These are phyloP conservation scores for Apiotrichum gracile DNA, from an alignment of 1,284 basidiomycete genomes.

Conservation along the genomic window DNA sequence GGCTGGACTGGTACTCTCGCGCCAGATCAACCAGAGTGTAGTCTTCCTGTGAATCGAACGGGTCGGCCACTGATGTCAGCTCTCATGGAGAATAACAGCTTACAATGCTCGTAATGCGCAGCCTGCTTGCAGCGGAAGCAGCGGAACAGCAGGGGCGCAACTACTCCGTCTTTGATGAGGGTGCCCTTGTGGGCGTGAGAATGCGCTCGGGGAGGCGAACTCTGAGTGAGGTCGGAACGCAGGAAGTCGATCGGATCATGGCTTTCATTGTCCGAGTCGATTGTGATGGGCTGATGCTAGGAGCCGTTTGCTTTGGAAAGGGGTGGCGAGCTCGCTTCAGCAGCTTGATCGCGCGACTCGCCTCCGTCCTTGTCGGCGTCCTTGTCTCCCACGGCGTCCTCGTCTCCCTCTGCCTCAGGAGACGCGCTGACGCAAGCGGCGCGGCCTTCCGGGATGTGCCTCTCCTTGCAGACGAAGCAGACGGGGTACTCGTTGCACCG, in stretches of 20 bases:
- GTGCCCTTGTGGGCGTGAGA: not conserved
- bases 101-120: conserved; percentile 67
- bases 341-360: not conserved
- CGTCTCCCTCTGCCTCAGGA: not conserved
- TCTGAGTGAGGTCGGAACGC: not conserved
- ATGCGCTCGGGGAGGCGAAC: not conserved
- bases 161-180: not conserved
- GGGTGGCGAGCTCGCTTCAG: not conserved
- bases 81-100: conserved; percentile 5
- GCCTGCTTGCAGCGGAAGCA: conserved; percentile 73
- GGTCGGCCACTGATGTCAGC: conserved; percentile 20
- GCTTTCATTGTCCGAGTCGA: conserved; percentile 17
- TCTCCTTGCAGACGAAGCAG: conserved; percentile 69
- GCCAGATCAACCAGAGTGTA: conserved; percentile 21
- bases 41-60: conserved; percentile 14
- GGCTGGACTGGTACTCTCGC: conserved; percentile 55
- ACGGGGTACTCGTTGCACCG: conserved; percentile 66
- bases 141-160: conserved; percentile 58
- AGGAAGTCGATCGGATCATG: not conserved
- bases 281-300: not conserved
- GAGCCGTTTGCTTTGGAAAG: not conserved
- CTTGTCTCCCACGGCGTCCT: not conserved
- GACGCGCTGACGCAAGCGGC: not conserved
- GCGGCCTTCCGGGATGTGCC: not conserved
- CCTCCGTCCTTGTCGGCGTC: not conserved